Base-by-base conservation (phyloP, 164 flowering plant genomes). In the Cinnamomum chago region DNA sequence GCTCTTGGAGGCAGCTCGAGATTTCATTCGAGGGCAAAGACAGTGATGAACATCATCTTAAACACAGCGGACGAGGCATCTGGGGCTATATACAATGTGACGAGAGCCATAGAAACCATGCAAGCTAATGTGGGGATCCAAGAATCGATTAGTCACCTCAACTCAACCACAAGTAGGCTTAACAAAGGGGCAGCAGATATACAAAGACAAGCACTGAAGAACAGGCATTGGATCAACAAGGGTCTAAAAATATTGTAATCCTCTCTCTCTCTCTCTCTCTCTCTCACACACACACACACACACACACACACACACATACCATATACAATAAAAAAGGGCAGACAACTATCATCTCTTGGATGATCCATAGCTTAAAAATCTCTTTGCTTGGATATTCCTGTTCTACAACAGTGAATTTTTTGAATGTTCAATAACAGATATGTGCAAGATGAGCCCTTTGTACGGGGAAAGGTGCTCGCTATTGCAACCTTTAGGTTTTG, bases 11-110 rank as follows among this genome's bases (percentile, higher is more conserved):
- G 90, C n/a, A 88, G 70, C 71, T 82, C 85, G 0, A 86, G 76
- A 72, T 88, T 92, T 80, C 82, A 90, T 79, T 87, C 92, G 0
- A 83, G 87, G 70, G 94, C 93, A 50, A 84, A 79, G 47, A 84
- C 79, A 6, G 85, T 92, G 67, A 82, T 88, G 71, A 80, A 81
- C 72, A 89, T 88, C 1, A 81, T 92, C 20, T 85, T 90, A 2
- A 79, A 87, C 4, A 88, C 97, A 3, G 95, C 97, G 40, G 80
- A 90, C 65, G 86, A 84, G 3, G 97, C 97, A 58, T 87, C 98
- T 6, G 78, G 72, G 13, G 87, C 92, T 6, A 80, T 94, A 64
- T 80, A 86, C 28, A 86, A 83, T 74, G 84, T 91, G 27, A 94
- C 98, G 12, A 86, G 83, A 64, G 95, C 92, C 28, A 88, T 94